Base-by-base conservation (phyloP, 176 grass and related monocot species). In the Guadua angustifolia region DNA sequence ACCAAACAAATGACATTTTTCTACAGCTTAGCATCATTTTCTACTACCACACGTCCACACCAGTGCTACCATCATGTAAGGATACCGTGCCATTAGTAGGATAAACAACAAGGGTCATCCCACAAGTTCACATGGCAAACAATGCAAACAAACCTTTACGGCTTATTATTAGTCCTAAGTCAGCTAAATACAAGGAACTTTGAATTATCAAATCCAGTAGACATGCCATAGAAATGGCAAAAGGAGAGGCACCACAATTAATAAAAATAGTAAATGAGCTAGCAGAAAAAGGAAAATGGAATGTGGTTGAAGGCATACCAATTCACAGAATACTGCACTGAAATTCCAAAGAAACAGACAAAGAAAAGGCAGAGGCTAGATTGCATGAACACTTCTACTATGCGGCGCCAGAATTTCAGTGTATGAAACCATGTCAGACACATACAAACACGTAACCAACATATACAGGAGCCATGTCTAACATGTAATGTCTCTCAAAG, bases 1-100 rank as follows among this genome's bases (percentile, higher is more conserved):
- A n/a, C 47, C 71, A 74, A 74, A 53, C 47, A 53, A 74, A 52
- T 21, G 71, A 74, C 36, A 6, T 53, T 53, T 33, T 53, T 52
- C 29, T 74, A 74, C 47, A 36, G 16, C 25, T 74, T 32, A 16
- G 71, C 26, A 36, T 17, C 26, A 74, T 12, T 33, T 74, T 16
- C 16, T 53, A 53, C 16, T 21, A 53, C 16, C 26, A 10, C 44
- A 45, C 10, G 11, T 45, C 44, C 44, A 45, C 16, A 35, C 26
- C 16, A 53, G 16, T 74, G 47, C 1, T 71, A 71, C 7, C 26
- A 35, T 36, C 16, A 35, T 53, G 16, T 21, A 8, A 36, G 71
- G 71, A 73, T 52, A 44, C 25, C 17, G 50, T 50, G 45, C 17
- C 25, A 36, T 15, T 32, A 32, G 24, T 63, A 63, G 25, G 25